Percentiles rank a stretch among this genome's conserved stretches.
Evolutionary conservation across 1,139 yeast genomes (phyloP).

Genomic region (Yamadazyma aaseri): DNA sequence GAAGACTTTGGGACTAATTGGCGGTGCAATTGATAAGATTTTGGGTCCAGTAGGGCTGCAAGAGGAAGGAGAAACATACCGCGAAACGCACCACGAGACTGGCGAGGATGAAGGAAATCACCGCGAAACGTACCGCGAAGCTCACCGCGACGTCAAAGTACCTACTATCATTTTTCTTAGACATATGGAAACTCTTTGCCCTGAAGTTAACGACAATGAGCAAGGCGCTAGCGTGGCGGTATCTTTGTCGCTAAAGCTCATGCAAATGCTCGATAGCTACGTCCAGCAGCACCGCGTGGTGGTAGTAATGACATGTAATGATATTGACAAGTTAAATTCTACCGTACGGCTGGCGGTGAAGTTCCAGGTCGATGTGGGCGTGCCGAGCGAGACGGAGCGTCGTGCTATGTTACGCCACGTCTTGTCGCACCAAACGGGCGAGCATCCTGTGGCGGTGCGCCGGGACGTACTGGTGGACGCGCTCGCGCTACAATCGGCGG

Average conservation of each 20-base stretch:
- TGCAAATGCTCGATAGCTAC: slow-evolving; percentile 58
- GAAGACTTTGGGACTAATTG: slow-evolving; percentile 74
- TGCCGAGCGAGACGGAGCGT: slow-evolving; percentile 80
- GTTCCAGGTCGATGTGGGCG: slow-evolving; percentile 73
- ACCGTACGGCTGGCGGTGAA: slow-evolving; percentile 66
- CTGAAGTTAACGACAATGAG: slow-evolving; percentile 60
- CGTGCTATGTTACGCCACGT: slow-evolving; percentile 56
- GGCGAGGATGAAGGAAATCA: too few relatives aligned
- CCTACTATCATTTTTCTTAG: slow-evolving; percentile 55
- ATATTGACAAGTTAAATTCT: slow-evolving; percentile 68
- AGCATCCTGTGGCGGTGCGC: slow-evolving; percentile 20
- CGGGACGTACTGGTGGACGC: slow-evolving; percentile 57
- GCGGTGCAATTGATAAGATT: slow-evolving; percentile 71
- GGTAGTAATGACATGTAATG: slow-evolving; percentile 69
- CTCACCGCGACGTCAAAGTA: too few relatives aligned
- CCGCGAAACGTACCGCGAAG: too few relatives aligned
- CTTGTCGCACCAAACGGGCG: slow-evolving; percentile 21
- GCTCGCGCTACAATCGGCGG: slow-evolving; percentile 87
- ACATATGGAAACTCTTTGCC: slow-evolving; percentile 75
- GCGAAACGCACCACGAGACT: too few relatives aligned
- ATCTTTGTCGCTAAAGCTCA: slow-evolving; percentile 58
- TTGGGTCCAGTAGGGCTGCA: slow-evolving; percentile 17
- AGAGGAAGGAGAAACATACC: too few relatives aligned
- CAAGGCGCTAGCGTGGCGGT: slow-evolving; percentile 57
- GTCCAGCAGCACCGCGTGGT: slow-evolving; percentile 41